A percentile compares a stretch with the other conserved stretches of the same genome.
These are phyloP conservation scores for Verticillium nonalfalfae DNA, from an alignment of 2,329 filamentous ascomycete species.

Conservation along the genomic window DNA sequence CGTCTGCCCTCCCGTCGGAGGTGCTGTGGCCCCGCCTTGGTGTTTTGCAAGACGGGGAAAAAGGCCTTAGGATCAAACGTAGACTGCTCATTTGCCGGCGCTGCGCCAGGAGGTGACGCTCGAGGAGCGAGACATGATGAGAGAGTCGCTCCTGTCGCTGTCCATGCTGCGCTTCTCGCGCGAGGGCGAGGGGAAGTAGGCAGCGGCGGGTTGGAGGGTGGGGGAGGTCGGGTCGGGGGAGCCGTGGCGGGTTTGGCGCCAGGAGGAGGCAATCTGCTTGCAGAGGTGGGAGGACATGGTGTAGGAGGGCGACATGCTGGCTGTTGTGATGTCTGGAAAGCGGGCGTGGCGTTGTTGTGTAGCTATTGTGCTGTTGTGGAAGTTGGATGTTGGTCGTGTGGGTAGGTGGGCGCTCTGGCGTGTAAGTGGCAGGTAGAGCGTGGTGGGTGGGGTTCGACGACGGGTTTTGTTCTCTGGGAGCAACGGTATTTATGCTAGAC, in stretches of 20 bases:
- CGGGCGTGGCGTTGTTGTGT: background rate
- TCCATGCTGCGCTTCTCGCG: conserved; percentile 42
- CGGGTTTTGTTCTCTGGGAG: background rate
- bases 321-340: background rate
- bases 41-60: too few species aligned
- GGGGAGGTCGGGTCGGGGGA: conserved; percentile 22
- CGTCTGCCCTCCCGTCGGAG: too few species aligned
- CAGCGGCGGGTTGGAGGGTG: conserved; percentile 17
- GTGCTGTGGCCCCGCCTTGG: too few species aligned
- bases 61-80: too few species aligned
- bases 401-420: background rate
- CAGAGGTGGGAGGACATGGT: conserved; percentile 56
- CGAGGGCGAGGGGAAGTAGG: conserved; percentile 21
- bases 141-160: conserved; percentile 30
- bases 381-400: conserved; percentile 1
- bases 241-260: conserved; percentile 42
- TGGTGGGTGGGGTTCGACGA: background rate
- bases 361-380: background rate
- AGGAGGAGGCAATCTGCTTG: conserved; percentile 55
- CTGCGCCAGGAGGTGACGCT: conserved; percentile 18
- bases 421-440: background rate
- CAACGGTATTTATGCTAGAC: too few species aligned
- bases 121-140: conserved; percentile 19
- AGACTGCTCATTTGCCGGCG: conserved; percentile 1
- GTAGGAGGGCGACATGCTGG: conserved; percentile 50